These are phyloP conservation scores for Fusarium sp. DNA, from an alignment of 2,329 filamentous ascomycete species.

Conservation along the genomic window DNA sequence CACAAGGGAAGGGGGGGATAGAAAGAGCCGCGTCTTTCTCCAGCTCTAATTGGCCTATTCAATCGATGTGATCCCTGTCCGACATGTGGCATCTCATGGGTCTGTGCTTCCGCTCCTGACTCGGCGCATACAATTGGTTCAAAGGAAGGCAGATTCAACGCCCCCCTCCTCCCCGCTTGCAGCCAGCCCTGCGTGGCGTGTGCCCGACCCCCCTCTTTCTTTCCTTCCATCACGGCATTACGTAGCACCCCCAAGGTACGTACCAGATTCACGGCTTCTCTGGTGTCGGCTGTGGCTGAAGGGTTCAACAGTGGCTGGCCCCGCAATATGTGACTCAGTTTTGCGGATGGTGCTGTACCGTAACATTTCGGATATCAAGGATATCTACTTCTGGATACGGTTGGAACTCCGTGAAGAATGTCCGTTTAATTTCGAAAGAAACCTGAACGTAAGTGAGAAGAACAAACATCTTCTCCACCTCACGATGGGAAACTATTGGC, in stretches of 20 bases:
- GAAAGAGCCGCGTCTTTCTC: conserved; percentile 45
- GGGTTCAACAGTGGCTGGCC: conserved; percentile 11
- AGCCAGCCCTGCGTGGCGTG: conserved; percentile 42
- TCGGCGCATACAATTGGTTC: conserved; percentile 3
- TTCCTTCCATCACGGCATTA: conserved; percentile 22
- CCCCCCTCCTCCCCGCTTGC: conserved; percentile 10
- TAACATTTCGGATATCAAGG: neutral
- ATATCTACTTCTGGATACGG: neutral
- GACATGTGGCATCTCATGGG: conserved; percentile 49
- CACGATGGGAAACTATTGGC: neutral
- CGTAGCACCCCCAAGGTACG: conserved; percentile 3
- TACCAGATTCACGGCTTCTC: neutral
- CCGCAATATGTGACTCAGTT: conserved; percentile 13
- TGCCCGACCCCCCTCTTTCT: conserved; percentile 12
- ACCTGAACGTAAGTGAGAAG: neutral
- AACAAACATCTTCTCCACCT: too few relatives aligned
- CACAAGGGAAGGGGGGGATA: conserved; percentile 22
- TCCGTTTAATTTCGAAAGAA: neutral
- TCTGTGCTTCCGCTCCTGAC: conserved; percentile 39
- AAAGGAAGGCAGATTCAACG: neutral
- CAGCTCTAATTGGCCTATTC: conserved; percentile 7
- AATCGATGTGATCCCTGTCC: conserved; percentile 46
- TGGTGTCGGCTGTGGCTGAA: conserved; percentile 21
- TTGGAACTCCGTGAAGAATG: neutral
- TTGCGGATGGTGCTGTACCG: neutral